A percentile compares a stretch with the other conserved stretches of the same genome.
Conservation (phyloP, 2,329 filamentous ascomycete species). For the Fusarium sp. region DNA sequence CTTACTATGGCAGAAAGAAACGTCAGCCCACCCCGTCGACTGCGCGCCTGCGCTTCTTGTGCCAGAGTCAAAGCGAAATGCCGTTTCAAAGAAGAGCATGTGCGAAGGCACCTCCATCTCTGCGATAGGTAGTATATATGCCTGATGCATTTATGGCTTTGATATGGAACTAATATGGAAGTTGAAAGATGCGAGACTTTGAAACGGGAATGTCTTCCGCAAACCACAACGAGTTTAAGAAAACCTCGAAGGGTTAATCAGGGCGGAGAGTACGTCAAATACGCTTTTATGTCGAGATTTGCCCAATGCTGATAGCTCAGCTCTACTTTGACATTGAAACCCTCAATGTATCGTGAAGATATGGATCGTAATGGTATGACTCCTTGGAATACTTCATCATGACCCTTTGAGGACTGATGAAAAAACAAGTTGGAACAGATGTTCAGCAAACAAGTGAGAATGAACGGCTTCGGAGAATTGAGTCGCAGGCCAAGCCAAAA, state of each 20-base stretch:
- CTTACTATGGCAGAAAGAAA: slow-evolving; percentile 32
- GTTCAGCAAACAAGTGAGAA: not conserved
- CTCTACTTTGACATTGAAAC: not conserved
- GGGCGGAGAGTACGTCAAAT: slow-evolving; percentile 41
- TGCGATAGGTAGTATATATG: slow-evolving; percentile 48
- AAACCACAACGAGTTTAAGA: slow-evolving; percentile 49
- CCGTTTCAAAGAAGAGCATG: slow-evolving; percentile 46
- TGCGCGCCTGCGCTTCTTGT: slow-evolving; percentile 51
- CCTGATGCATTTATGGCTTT: not conserved
- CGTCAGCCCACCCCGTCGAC: slow-evolving; percentile 49
- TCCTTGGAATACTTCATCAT: not conserved
- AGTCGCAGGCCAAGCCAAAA: not conserved
- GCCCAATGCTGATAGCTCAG: slow-evolving; percentile 7
- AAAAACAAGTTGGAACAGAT: not conserved
- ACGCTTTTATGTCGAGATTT: not conserved
- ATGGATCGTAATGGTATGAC: not conserved
- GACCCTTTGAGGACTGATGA: not conserved
- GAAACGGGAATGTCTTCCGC: slow-evolving; percentile 48
- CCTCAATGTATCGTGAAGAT: not conserved
- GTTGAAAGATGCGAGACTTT: slow-evolving; percentile 46
- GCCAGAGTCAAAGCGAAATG: slow-evolving; percentile 50
- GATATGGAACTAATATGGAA: not conserved
- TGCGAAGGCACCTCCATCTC: slow-evolving; percentile 41
- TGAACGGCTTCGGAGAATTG: not conserved
- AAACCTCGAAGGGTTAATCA: slow-evolving; percentile 51